Evolutionary conservation across 164 flowering plant genomes (phyloP), one percentile per base, ranked within the genome.

Genomic region (Tetrastigma voinierianum): DNA sequence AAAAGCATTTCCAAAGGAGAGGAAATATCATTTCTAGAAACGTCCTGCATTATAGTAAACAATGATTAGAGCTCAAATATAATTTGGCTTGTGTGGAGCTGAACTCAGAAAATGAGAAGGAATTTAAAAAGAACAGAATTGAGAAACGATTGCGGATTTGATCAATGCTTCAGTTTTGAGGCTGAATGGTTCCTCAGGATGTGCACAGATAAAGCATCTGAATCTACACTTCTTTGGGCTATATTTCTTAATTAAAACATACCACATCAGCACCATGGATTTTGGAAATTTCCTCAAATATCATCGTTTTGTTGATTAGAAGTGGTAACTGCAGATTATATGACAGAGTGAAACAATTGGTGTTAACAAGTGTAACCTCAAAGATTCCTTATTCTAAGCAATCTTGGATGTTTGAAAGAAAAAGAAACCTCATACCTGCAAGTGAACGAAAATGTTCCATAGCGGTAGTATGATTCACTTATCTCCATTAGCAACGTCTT

Each of bases 401-500:
- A 20, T 57, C 11, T 23, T 32, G 40, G 60, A 57, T 0, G 21
- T 24, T 57, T 12, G 32, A 46, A 53, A 18, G 13, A 45, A 9
- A 57, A 20, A 62, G 32, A 53, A 60, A 5, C 1, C 24, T 23
- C 69, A 46, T 13, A 89, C 99, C 97, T 95, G 99, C 79, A 95
- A 74, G 75, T 89, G 89, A 59, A 88, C 82, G 82, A 95, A 95
- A 70, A 92, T 82, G 77, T 95, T 92, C 98, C 98, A 95, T 2
- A 95, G 82, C 81, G 92, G 66, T 21, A 92, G 71, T 32, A 74
- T 75, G 60, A 95, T 83, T 71, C 90, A 97, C 78, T 83, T 90
- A 52, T 95, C 99, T 64, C 93, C 93, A 73, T 72, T 78, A 49
- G 71, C 88, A 74, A 95, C 32, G 76, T 95, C 99, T 66, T 95